Conservation (phyloP, 2,329 filamentous ascomycete species). For the Claviceps monticola region DNA sequence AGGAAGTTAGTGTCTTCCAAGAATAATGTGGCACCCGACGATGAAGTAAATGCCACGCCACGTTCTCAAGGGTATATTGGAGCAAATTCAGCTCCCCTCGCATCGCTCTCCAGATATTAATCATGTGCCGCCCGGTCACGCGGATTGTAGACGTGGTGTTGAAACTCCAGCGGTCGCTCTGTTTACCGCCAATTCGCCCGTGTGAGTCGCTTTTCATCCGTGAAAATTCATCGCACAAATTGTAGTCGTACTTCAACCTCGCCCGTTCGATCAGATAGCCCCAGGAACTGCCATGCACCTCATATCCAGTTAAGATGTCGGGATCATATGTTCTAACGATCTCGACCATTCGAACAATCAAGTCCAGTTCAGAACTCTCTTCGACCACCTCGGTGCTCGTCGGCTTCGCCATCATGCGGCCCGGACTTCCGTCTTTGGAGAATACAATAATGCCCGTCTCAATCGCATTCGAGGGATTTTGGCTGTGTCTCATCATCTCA, state of each 20-base stretch:
- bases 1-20: slow-evolving; percentile 63
- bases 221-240: slow-evolving; percentile 83
- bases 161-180: slow-evolving; percentile 84
- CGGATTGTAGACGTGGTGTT: slow-evolving; percentile 84
- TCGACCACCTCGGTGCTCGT: slow-evolving; percentile 51
- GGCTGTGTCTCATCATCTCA: slow-evolving; percentile 28
- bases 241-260: slow-evolving; percentile 71
- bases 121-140: slow-evolving; percentile 88
- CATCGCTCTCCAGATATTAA: slow-evolving; percentile 97
- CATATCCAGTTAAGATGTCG: slow-evolving; percentile 86
- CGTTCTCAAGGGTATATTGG: slow-evolving; percentile 94
- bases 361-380: slow-evolving; percentile 68
- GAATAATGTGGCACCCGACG: slow-evolving; percentile 78
- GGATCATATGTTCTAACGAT: slow-evolving; percentile 76
- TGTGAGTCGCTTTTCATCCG: slow-evolving; percentile 74
- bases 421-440: slow-evolving; percentile 45
- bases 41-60: slow-evolving; percentile 81
- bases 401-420: slow-evolving; percentile 47
- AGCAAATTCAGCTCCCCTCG: slow-evolving; percentile 78
- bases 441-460: slow-evolving; percentile 62
- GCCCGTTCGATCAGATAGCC: slow-evolving; percentile 90
- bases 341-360: slow-evolving; percentile 75
- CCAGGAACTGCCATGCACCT: slow-evolving; percentile 89
- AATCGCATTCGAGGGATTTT: slow-evolving; percentile 31
- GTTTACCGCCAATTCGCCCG: slow-evolving; percentile 73